Percentiles rank a stretch among this genome's conserved stretches.
phyloP scores from a whole-genome alignment of 495 filamentous ascomycete species.

The Aspergillus bridgeri region DNA sequence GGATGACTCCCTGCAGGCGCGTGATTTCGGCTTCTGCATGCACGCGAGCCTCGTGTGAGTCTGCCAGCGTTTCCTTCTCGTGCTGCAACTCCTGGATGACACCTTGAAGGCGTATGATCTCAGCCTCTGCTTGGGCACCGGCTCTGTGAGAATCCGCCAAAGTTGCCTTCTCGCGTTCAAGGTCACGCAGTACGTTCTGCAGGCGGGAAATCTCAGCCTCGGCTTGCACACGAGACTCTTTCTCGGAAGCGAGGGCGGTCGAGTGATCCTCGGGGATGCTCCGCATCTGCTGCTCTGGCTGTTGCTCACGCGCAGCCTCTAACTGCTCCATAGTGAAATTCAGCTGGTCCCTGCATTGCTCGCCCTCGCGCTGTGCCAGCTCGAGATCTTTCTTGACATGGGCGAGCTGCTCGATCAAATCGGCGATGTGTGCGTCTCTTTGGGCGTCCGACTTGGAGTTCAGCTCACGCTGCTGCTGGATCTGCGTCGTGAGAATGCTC shows the following conservation, averaged over 20 bases:
- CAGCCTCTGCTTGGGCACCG: constrained; percentile 47
- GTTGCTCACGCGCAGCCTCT: constrained; percentile 39
- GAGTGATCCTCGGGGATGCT: constrained; percentile 25
- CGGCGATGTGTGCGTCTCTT: constrained; percentile 51
- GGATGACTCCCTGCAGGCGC: constrained; percentile 15
- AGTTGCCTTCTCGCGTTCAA: constrained; percentile 8
- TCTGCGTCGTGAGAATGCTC: constrained; percentile 76
- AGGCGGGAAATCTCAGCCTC: constrained; percentile 1
- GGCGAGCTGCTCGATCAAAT: constrained; percentile 48
- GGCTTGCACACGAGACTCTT: constrained; percentile 42
- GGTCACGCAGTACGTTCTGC: constrained; percentile 10
- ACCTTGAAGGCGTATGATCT: constrained; percentile 41
- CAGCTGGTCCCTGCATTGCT: constrained; percentile 42
- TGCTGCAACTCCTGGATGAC: constrained; percentile 27
- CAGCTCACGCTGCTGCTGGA: constrained; percentile 87
- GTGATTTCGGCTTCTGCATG: constrained; percentile 20
- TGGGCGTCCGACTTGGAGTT: constrained; percentile 64
- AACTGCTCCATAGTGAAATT: constrained; percentile 44
- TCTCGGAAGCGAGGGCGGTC: constrained; percentile 44
- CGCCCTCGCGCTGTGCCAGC: constrained; percentile 34
- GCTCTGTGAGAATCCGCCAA: constrained; percentile 1
- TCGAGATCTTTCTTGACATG: constrained; percentile 40
- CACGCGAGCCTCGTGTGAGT: constrained; percentile 48
- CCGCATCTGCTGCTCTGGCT: constrained; percentile 28
- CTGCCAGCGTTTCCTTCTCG: constrained; percentile 27